A percentile compares a stretch with the other conserved stretches of the same genome.
Evolutionary conservation across 2,329 filamentous ascomycete species (phyloP).

Genomic region (Apiospora saccharicola): DNA sequence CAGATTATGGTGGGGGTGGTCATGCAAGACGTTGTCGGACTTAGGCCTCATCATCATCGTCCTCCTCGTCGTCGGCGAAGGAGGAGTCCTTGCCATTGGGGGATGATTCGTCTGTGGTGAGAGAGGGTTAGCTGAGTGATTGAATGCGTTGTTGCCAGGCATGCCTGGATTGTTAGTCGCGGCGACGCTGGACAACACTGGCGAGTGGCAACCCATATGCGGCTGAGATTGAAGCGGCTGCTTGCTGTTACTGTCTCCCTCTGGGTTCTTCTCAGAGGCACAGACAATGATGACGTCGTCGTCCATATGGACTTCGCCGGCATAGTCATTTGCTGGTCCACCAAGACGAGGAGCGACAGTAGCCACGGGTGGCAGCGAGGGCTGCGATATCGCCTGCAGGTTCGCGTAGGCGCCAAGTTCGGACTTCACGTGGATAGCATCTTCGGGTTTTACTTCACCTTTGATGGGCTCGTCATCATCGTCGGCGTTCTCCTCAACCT

Average conservation of each 20-base stretch:
- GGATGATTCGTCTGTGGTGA: constrained; percentile 34
- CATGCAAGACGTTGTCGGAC: not conserved
- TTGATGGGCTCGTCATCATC: constrained; percentile 45
- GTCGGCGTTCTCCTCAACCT: constrained; percentile 44
- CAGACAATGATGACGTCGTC: constrained; percentile 42
- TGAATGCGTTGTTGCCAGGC: constrained; percentile 36
- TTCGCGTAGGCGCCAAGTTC: constrained; percentile 32
- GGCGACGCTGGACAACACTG: constrained; percentile 29
- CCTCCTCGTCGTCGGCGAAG: constrained; percentile 23
- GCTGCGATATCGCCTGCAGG: constrained; percentile 9
- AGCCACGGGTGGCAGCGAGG: not conserved
- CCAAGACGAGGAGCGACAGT: not conserved
- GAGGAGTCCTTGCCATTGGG: not conserved
- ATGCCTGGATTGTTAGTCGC: not conserved
- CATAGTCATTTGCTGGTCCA: not conserved
- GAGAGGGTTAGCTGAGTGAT: constrained; percentile 41
- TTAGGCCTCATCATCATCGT: constrained; percentile 27
- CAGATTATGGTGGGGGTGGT: constrained; percentile 36
- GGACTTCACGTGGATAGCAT: constrained; percentile 40
- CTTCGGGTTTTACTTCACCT: constrained; percentile 45
- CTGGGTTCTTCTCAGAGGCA: constrained; percentile 34
- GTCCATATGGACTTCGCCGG: constrained; percentile 32
- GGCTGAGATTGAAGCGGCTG: constrained; percentile 31
- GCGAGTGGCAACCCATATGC: constrained; percentile 11
- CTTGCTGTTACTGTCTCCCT: constrained; percentile 28